phyloP scores from a whole-genome alignment of 768 basidiomycete genomes.

The Bullera alba region DNA sequence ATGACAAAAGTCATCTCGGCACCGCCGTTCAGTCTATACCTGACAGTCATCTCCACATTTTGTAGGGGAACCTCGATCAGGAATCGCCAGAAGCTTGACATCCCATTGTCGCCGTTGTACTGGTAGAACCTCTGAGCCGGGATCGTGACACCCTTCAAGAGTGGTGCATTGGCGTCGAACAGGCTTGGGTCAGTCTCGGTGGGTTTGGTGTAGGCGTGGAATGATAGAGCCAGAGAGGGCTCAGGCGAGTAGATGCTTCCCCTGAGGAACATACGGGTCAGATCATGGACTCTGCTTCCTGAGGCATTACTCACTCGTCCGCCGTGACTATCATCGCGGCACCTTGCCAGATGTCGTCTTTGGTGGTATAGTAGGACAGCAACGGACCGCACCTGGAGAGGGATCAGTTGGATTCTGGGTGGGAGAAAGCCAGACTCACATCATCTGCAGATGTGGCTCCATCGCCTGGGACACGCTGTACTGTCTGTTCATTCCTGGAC shows the following conservation, averaged over 20 bases:
- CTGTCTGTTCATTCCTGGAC: slow-evolving; percentile 9
- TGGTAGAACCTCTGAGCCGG: slow-evolving; percentile 25
- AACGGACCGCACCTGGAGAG: slow-evolving; percentile 66
- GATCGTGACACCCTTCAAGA: neutral
- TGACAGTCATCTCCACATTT: slow-evolving; percentile 63
- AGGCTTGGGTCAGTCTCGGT: slow-evolving; percentile 5
- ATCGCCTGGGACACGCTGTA: slow-evolving; percentile 49
- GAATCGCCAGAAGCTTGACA: slow-evolving; percentile 92
- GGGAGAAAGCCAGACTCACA: slow-evolving; percentile 49
- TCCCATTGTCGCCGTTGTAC: slow-evolving; percentile 51
- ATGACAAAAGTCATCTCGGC: slow-evolving; percentile 72
- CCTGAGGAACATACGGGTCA: slow-evolving; percentile 1
- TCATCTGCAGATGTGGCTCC: slow-evolving; percentile 74
- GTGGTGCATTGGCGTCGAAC: neutral
- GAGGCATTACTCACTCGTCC: slow-evolving; percentile 15
- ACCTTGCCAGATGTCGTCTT: slow-evolving; percentile 75
- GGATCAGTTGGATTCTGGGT: no score
- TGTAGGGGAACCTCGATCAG: slow-evolving; percentile 71
- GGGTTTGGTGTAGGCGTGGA: slow-evolving; percentile 31
- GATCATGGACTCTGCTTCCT: neutral
- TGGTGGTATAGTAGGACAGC: slow-evolving; percentile 81
- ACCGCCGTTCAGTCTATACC: slow-evolving; percentile 75
- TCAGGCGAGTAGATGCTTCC: slow-evolving; percentile 28
- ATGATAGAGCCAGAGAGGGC: slow-evolving; percentile 25
- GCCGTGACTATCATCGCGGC: slow-evolving; percentile 68